Evolutionary conservation across 1,284 basidiomycete species (phyloP).

Genomic region (Mycosarcoma maydis): DNA sequence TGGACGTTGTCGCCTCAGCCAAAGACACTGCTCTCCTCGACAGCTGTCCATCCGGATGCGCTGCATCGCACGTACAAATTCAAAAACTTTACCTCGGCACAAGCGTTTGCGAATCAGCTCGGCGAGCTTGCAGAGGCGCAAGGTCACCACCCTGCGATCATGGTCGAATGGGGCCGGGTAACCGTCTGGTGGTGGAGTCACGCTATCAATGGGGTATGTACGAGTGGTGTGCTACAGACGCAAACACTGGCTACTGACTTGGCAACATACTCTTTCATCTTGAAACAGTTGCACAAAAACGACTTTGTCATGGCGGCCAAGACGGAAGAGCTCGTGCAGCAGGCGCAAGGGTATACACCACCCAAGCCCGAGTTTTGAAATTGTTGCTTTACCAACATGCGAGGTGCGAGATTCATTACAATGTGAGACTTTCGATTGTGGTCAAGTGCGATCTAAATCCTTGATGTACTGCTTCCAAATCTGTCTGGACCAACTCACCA

Average conservation of each 20-base stretch:
- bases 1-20: slow-evolving; percentile 53
- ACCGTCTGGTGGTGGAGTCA: slow-evolving; percentile 66
- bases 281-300: slow-evolving; percentile 59
- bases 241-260: not conserved
- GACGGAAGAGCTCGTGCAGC: slow-evolving; percentile 55
- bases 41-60: slow-evolving; percentile 26
- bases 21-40: slow-evolving; percentile 20
- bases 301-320: slow-evolving; percentile 66
- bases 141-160: slow-evolving; percentile 62
- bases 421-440: not conserved
- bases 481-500: slow-evolving; percentile 37
- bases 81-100: slow-evolving; percentile 53
- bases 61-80: slow-evolving; percentile 60
- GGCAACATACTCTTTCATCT: not conserved
- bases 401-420: too few species aligned
- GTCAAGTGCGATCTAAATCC: slow-evolving; percentile 26
- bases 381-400: too few species aligned
- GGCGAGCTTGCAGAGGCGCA: slow-evolving; percentile 55
- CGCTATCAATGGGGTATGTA: slow-evolving; percentile 60
- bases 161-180: slow-evolving; percentile 64
- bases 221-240: too few species aligned
- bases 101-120: slow-evolving; percentile 47
- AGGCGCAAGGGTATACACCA: slow-evolving; percentile 53
- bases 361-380: slow-evolving; percentile 22
- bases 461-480: slow-evolving; percentile 42